Percentiles rank a stretch among this genome's conserved stretches.
phyloP scores from a whole-genome alignment of 805 yeast species.

The Saccharomycopsis selenospora region DNA sequence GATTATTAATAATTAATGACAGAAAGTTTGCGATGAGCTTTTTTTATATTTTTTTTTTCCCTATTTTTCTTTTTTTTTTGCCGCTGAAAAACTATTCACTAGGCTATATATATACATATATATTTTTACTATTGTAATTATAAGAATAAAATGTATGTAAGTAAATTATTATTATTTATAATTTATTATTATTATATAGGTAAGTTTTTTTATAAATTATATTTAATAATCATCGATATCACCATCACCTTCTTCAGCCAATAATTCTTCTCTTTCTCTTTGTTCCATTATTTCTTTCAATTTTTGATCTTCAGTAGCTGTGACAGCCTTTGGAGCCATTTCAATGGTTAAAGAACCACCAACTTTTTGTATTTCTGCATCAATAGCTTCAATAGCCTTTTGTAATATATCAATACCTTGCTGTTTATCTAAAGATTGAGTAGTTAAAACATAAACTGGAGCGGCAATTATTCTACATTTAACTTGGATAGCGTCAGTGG shows the following conservation, averaged over 20 bases:
- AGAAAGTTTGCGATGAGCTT: too few relatives aligned
- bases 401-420: slow-evolving; percentile 77
- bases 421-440: slow-evolving; percentile 86
- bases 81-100: too few relatives aligned
- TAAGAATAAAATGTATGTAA: too few relatives aligned
- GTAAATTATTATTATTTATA: too few relatives aligned
- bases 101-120: too few relatives aligned
- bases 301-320: slow-evolving; percentile 97
- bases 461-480: slow-evolving; percentile 96
- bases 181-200: too few relatives aligned
- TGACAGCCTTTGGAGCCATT: slow-evolving; percentile 98
- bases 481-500: slow-evolving; percentile 80
- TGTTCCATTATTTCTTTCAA: slow-evolving; percentile 91
- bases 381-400: slow-evolving; percentile 71
- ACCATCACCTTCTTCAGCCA: slow-evolving; percentile 52
- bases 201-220: too few relatives aligned
- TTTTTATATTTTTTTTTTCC: too few relatives aligned
- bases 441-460: slow-evolving; percentile 88
- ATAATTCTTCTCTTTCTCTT: slow-evolving; percentile 67
- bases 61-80: too few relatives aligned
- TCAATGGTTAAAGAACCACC: slow-evolving; percentile 89
- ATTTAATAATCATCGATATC: slow-evolving; percentile 1
- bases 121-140: too few relatives aligned
- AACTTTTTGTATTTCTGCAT: slow-evolving; percentile 55
- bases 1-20: too few relatives aligned